phyloP scores from a whole-genome alignment of 139 green algal species.

The Tetradesmus lagerheimii region DNA sequence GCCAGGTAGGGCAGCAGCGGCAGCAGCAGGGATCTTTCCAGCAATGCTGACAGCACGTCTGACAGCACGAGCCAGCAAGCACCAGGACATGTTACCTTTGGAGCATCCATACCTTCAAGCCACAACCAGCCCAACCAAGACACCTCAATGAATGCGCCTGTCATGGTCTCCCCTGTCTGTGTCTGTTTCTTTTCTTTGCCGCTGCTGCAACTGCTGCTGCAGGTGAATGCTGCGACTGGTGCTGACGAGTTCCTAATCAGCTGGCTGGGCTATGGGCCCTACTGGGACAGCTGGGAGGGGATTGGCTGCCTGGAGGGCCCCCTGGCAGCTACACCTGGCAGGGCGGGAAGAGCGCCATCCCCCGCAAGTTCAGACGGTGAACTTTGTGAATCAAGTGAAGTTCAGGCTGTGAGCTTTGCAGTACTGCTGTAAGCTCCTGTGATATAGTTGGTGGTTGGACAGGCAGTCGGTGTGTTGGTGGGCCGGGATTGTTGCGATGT shows the following conservation, averaged over 20 bases:
- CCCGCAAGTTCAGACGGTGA: slow-evolving; percentile 14
- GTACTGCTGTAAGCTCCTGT: no score
- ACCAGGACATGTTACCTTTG: no score
- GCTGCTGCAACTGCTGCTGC: not conserved
- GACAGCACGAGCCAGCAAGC: not conserved
- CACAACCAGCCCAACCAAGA: no score
- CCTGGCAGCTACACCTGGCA: slow-evolving; percentile 20
- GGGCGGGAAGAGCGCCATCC: slow-evolving; percentile 12
- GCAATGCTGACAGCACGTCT: no score
- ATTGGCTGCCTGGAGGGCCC: not conserved
- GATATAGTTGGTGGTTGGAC: no score
- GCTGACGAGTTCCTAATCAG: slow-evolving; percentile 18
- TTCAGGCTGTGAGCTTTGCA: not conserved
- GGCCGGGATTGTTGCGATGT: no score
- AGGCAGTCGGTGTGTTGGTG: no score
- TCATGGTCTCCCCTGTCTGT: no score
- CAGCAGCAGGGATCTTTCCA: not conserved
- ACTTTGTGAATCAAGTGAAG: not conserved
- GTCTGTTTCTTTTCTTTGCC: not conserved
- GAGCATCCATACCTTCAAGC: no score
- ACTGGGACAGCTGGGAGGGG: slow-evolving; percentile 36
- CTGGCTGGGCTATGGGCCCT: slow-evolving; percentile 21
- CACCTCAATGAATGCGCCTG: no score
- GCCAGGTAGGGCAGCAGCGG: slow-evolving; percentile 14
- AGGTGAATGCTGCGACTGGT: not conserved